Base-by-base conservation (phyloP, 305 asterid species). In the Nicotiana rustica region DNA sequence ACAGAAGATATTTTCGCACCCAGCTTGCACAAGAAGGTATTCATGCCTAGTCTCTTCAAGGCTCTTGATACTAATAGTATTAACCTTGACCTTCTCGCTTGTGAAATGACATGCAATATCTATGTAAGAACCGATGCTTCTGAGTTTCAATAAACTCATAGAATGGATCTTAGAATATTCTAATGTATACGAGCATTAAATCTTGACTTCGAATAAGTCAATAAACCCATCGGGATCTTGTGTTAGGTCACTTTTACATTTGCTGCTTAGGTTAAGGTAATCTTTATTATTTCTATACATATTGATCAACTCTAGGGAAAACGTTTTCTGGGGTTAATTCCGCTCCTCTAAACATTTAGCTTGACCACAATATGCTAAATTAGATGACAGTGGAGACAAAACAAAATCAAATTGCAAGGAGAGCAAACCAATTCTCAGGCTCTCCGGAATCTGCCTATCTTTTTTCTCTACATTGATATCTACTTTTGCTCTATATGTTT, bases 21-120 rank as follows among this genome's bases (percentile, higher is more conserved):
- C 19, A 44, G 60, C 78, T 70, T 44, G 19, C 60, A 5, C 18
- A 18, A 19, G 60, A 70, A 44, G 78, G 60, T 6, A 44, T 44
- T 70, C 78, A 44, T 70, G 78, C 78, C 12, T 6, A 18, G 7
- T 70, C 60, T 44, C 49, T 44, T 12, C 60, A 3, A 18, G 38
- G 60, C 60, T 70, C 78, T 70, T 70, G 33, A 44, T 21, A 3
- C 62, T 21, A 47, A 1, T 47, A 73, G 29, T 14, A 47, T 36
- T 13, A 73, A 73, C 79, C 38, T 73, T 47, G 62, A 73, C 41
- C 79, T 47, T 73, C 14, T 73, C 35, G 41, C 21, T 47, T 47
- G 52, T 14, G 14, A 73, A 73, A 21, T 71, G 21, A 71, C 7
- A 47, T 12, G 18, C 3, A 6, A 59, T 59, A 21, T 59, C 25